phyloP scores from a whole-genome alignment of 805 yeast species.

The Candida nemodendra region DNA sequence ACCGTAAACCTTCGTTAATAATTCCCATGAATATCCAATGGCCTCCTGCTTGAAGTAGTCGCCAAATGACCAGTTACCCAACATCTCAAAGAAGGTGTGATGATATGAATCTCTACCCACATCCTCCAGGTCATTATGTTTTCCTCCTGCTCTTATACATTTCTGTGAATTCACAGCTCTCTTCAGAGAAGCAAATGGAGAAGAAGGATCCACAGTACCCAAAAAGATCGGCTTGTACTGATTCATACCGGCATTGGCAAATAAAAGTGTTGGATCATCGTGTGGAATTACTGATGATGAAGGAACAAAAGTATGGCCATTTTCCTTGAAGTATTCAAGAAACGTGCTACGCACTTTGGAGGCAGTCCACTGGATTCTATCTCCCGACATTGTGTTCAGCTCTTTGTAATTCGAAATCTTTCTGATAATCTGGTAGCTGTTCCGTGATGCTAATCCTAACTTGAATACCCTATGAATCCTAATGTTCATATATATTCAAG shows the following conservation, averaged over 20 bases:
- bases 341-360: slow-evolving; percentile 70
- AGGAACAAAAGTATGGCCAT: slow-evolving; percentile 78
- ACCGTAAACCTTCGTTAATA: slow-evolving; percentile 82
- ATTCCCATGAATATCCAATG: slow-evolving; percentile 83
- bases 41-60: slow-evolving; percentile 98
- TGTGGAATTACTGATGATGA: slow-evolving; percentile 95
- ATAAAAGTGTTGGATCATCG: slow-evolving; percentile 94
- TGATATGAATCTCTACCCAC: slow-evolving; percentile 98
- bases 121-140: slow-evolving; percentile 96
- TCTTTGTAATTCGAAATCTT: background rate
- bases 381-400: slow-evolving; percentile 1
- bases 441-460: slow-evolving; percentile 1
- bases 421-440: background rate
- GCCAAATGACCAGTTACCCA: slow-evolving; percentile 99
- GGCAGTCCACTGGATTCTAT: slow-evolving; percentile 45
- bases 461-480: slow-evolving; percentile 5
- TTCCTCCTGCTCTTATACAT: slow-evolving; percentile 99
- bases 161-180: slow-evolving; percentile 96
- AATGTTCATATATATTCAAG: slow-evolving; percentile 4
- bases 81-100: slow-evolving; percentile 98
- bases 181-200: slow-evolving; percentile 78
- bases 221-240: slow-evolving; percentile 97
- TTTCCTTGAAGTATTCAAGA: slow-evolving; percentile 70
- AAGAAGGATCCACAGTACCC: slow-evolving; percentile 95
- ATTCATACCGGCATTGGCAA: slow-evolving; percentile 99